Percentiles rank a stretch among this genome's conserved stretches.
phyloP scores from a whole-genome alignment of 805 yeast species.

The Kluyveromyces aestuarii region DNA sequence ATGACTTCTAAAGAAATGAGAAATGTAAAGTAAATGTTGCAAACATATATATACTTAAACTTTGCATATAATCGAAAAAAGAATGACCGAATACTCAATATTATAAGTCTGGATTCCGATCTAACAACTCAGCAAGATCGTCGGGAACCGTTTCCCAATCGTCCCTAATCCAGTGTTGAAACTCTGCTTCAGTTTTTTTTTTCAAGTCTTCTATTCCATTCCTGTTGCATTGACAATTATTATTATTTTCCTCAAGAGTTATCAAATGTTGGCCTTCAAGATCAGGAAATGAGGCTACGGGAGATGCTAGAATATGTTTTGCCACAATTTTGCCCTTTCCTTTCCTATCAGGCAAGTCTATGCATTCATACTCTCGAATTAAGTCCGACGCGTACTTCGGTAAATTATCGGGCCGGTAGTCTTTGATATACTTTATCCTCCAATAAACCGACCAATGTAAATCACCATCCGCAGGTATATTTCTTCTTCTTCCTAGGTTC shows the following conservation, averaged over 20 bases:
- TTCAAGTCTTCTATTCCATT: slow-evolving; percentile 5
- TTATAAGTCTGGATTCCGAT: slow-evolving; percentile 8
- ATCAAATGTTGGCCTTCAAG: neutral
- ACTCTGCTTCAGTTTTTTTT: slow-evolving; percentile 8
- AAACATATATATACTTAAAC: neutral
- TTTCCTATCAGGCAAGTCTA: slow-evolving; percentile 3
- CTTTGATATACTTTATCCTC: slow-evolving; percentile 39
- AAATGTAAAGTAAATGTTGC: neutral
- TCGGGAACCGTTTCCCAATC: slow-evolving; percentile 30
- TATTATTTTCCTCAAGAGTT: neutral
- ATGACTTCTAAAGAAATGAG: slow-evolving; percentile 3
- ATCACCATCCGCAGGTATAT: slow-evolving; percentile 37
- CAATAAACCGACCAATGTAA: slow-evolving; percentile 61
- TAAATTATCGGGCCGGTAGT: slow-evolving; percentile 38
- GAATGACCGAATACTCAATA: too few relatives aligned
- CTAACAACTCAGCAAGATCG: slow-evolving; percentile 20
- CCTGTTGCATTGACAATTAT: slow-evolving; percentile 4
- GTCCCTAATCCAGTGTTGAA: slow-evolving; percentile 22
- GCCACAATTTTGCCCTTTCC: neutral
- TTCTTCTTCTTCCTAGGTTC: slow-evolving; percentile 45
- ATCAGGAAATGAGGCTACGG: slow-evolving; percentile 2
- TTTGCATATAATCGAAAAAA: neutral
- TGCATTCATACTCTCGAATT: slow-evolving; percentile 12
- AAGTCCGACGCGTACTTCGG: slow-evolving; percentile 29
- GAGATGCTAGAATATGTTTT: slow-evolving; percentile 3